Evolutionary conservation across 2,329 filamentous ascomycete genomes (phyloP), one percentile per base, ranked within the genome.

Genomic region (Arachnomyces sp.): DNA sequence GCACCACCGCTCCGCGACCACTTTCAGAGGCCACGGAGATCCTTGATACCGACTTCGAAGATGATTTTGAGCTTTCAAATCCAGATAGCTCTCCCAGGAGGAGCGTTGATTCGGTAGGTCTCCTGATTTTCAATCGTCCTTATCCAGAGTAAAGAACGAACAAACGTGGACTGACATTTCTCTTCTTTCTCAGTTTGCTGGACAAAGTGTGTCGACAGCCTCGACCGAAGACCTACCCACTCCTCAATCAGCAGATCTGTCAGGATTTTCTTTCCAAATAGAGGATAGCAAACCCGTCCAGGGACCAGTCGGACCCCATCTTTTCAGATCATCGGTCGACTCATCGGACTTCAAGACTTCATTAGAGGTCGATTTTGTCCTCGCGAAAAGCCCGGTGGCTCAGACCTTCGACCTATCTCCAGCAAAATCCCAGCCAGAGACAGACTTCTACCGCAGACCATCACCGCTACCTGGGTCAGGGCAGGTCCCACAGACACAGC

Each of bases 261-360:
- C 73, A 48, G 70, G 72, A 25, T 84, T 79, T 53, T 71, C 77
- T 34, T 73, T 81, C 47, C 72, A 78, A 31, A 67, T 74, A 44
- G 72, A 74, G 36, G 58, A 72, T 7, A 49, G 44, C 18, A 56
- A 83, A 60, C 73, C 80, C 16, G 81, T 90, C 9, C 75, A 89
- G 60, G 89, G 89, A 1, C 89, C 89, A 3, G 77, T 77, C 52
- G 89, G 89, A 2, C 89, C 89, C n/a, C 89, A 95, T 66, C 74
- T 95, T 13, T 95, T 95, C 65, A 79, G 85, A 74, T 77, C 31
- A 75, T 80, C 38, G 31, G 41, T 52, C 25, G 44, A 43, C 37
- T 51, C 49, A 11, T 48, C 49, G 6, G 40, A 40, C 8, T 47
- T 44, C 16, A 36, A 32, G 9, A 38, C 41, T n/a, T 39, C 45